Evolutionary conservation across 2,329 filamentous ascomycete genomes (phyloP), one percentile per base, ranked within the genome.

Genomic region (Diplocarpon mali): DNA sequence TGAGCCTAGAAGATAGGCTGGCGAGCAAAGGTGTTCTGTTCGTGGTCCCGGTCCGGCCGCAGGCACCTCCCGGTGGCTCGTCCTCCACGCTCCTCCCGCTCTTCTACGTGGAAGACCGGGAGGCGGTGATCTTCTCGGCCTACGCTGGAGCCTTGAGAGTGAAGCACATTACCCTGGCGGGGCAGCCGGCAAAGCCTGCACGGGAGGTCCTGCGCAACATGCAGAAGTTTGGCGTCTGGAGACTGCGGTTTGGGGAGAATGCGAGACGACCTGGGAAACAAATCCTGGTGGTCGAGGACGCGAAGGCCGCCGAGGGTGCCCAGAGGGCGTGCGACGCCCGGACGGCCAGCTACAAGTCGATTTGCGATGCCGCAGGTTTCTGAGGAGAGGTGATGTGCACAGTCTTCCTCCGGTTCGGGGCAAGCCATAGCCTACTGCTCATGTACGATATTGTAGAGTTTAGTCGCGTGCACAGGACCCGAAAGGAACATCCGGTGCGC

Each of bases 91-190:
- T 31, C 14, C 32, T 16, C 2, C 41, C 34, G 28, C 32, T 47
- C n/a, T 32, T 46, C 35, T 51, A 48, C 38, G 20, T 50, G 8
- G 47, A 48, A 40, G 46, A 48, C 38, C 48, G 46, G 13, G 31
- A 44, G 9, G 38, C 40, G 12, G 45, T 57, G 20, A 44, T 55
- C 9, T 42, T 57, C 34, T 16, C 35, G 6, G 16, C 35, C 10
- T 8, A 32, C 8, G 20, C 8, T 31, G 27, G 28, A 36, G 46
- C 35, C 3, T 44, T 55, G 9, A 45, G 49, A 30, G 43, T 55
- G 12, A 44, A 37, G 13, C 28, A 48, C 9, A 48, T 55, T 0
- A 53, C 48, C 10, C 29, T 53, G 13, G 53, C 52, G 29, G 53
- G 53, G 10, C 38, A 50, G 14, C 17, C 29, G 3, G 30, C n/a